phyloP scores from a whole-genome alignment of 2,329 filamentous ascomycete species.

The Fusarium sarcochroum region DNA sequence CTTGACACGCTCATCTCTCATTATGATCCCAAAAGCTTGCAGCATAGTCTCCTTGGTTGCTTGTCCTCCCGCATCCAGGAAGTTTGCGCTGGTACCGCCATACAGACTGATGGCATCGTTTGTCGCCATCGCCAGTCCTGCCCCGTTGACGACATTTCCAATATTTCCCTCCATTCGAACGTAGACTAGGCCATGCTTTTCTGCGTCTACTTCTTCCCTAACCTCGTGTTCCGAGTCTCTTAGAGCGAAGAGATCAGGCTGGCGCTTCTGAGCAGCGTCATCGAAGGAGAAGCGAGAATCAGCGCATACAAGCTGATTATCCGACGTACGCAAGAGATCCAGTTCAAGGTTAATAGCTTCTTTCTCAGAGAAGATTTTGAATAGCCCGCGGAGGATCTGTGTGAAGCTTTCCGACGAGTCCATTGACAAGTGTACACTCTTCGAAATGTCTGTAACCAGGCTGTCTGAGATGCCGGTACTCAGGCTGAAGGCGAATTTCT shows the following conservation, averaged over 20 bases:
- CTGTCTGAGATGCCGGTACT: constrained; percentile 47
- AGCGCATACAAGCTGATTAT: constrained; percentile 51
- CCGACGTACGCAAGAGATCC: constrained; percentile 51
- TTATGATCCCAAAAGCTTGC: constrained; percentile 80
- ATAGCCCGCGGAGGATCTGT: constrained; percentile 43
- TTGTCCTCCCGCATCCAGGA: constrained; percentile 91
- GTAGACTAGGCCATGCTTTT: constrained; percentile 82
- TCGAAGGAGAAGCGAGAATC: constrained; percentile 63
- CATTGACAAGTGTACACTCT: background rate
- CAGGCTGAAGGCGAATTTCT: constrained; percentile 46
- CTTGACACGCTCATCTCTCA: constrained; percentile 78
- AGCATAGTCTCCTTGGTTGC: constrained; percentile 87
- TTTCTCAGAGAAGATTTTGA: constrained; percentile 59
- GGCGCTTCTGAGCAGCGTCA: constrained; percentile 60
- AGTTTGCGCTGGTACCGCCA: constrained; percentile 82
- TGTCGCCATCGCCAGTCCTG: constrained; percentile 92
- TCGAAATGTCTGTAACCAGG: constrained; percentile 35
- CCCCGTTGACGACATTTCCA: constrained; percentile 89
- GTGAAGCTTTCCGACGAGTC: constrained; percentile 31
- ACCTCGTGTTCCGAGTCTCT: constrained; percentile 55
- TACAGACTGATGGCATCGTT: constrained; percentile 81
- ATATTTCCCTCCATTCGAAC: constrained; percentile 75
- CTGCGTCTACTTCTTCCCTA: constrained; percentile 54
- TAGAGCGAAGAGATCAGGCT: constrained; percentile 56
- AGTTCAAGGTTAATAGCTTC: constrained; percentile 64